phyloP scores from a whole-genome alignment of 768 basidiomycete species.

The Suillus americanus region DNA sequence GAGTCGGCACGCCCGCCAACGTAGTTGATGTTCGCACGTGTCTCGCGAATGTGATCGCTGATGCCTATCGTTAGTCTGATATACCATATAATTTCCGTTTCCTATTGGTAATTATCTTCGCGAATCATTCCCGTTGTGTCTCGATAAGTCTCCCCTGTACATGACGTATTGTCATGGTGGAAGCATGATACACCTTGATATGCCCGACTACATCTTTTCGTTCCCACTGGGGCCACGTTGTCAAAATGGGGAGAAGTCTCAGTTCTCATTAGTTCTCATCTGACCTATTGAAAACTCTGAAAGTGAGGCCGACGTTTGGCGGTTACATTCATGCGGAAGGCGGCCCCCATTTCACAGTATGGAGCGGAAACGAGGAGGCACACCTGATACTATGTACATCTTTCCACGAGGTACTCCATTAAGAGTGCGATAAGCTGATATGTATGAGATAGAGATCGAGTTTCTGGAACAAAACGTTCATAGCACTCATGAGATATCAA shows the following conservation, averaged over 20 bases:
- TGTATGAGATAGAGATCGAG: background rate
- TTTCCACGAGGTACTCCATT: slow-evolving; percentile 1
- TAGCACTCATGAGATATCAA: background rate
- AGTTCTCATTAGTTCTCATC: background rate
- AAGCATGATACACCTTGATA: background rate
- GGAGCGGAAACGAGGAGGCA: background rate
- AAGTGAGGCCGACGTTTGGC: background rate
- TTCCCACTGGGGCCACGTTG: background rate
- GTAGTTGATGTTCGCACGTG: background rate
- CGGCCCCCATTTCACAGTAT: background rate
- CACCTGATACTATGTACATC: background rate
- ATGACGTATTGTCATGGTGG: background rate
- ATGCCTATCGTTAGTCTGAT: slow-evolving; percentile 12
- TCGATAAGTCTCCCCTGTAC: background rate
- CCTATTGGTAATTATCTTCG: background rate
- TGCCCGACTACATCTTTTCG: background rate
- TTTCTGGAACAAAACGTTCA: background rate
- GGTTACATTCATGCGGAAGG: background rate
- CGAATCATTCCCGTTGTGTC: background rate
- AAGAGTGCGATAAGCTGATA: background rate
- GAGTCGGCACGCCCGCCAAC: slow-evolving; percentile 2
- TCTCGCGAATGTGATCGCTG: background rate
- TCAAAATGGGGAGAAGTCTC: background rate
- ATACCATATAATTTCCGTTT: slow-evolving; percentile 9
- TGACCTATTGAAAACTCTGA: background rate